Evolutionary conservation across 352 stramenopile species (phyloP).

Genomic region (Pythium myriotylum): DNA sequence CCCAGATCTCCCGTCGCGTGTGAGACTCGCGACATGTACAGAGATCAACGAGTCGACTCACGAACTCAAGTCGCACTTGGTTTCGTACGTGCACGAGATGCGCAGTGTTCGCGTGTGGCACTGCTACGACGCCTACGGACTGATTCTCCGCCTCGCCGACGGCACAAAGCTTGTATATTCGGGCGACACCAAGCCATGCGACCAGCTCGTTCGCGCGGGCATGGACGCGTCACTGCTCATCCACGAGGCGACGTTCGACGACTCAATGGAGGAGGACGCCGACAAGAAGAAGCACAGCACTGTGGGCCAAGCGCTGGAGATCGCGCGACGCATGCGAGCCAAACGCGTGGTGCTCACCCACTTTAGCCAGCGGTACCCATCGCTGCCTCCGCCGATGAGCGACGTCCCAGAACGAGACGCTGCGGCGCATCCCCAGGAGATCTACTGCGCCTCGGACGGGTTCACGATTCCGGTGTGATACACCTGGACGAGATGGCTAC

Average conservation of each 20-base stretch:
- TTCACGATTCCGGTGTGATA: constrained; percentile 22
- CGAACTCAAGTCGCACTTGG: constrained; percentile 37
- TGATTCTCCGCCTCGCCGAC: constrained; percentile 55
- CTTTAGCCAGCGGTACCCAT: constrained; percentile 89
- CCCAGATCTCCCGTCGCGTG: constrained; percentile 22
- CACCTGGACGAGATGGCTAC: constrained; percentile 19
- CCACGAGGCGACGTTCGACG: constrained; percentile 98
- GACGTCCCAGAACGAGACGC: not conserved
- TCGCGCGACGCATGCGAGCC: constrained; percentile 80
- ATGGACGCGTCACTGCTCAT: constrained; percentile 88
- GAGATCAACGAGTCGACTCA: constrained; percentile 56
- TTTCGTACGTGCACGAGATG: constrained; percentile 37
- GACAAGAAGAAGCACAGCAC: constrained; percentile 94
- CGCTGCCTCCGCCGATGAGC: constrained; percentile 43
- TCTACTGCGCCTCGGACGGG: constrained; percentile 46
- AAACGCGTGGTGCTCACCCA: constrained; percentile 94
- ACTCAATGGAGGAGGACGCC: constrained; percentile 94
- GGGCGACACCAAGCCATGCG: constrained; percentile 93
- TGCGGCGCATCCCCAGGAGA: not conserved
- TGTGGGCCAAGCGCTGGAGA: constrained; percentile 87
- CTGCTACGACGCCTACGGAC: constrained; percentile 77
- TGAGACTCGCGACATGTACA: constrained; percentile 46
- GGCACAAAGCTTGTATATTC: constrained; percentile 88
- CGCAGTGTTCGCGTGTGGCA: constrained; percentile 75
- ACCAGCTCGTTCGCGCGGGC: constrained; percentile 53